These are phyloP conservation scores for Dioscorea dumetorum DNA, from an alignment of 106 monocot genomes.

Conservation along the genomic window DNA sequence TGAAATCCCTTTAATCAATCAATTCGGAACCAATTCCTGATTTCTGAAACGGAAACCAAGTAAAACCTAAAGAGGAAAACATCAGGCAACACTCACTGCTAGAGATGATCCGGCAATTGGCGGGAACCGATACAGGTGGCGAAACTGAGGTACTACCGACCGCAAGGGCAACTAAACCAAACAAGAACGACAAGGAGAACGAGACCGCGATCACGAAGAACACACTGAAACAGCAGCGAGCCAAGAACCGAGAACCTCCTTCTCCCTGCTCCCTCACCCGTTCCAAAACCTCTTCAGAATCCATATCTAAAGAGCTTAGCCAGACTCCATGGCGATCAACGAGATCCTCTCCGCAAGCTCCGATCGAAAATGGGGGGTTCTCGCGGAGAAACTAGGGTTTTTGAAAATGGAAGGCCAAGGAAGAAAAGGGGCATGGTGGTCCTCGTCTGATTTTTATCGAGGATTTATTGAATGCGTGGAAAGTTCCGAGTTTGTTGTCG, in stretches of 20 bases:
- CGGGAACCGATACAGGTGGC: constrained; percentile 40
- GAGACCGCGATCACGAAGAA: constrained; percentile 34
- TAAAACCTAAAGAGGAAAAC: not conserved
- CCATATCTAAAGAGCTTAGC: not conserved
- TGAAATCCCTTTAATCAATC: not conserved
- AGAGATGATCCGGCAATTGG: constrained; percentile 73
- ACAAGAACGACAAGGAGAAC: constrained; percentile 44
- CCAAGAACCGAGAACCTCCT: constrained; percentile 8
- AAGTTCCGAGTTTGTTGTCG: no score
- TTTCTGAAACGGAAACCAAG: not conserved
- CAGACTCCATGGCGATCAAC: constrained; percentile 4
- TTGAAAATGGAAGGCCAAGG: no score
- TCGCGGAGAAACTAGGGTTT: no score
- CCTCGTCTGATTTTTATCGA: no score
- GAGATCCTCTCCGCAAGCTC: not conserved
- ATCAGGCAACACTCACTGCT: constrained; percentile 51
- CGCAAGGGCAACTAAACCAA: constrained; percentile 45
- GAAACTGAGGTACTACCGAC: constrained; percentile 44
- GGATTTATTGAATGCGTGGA: no score
- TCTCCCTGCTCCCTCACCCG: constrained; percentile 9
- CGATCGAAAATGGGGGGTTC: no score
- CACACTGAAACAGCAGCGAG: constrained; percentile 35
- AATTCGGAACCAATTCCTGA: no score
- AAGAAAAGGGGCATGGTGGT: no score
- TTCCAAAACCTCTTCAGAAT: not conserved